Evolutionary conservation across 2,329 filamentous ascomycete genomes (phyloP).

Genomic region (Aspergillus pseudoterreus): DNA sequence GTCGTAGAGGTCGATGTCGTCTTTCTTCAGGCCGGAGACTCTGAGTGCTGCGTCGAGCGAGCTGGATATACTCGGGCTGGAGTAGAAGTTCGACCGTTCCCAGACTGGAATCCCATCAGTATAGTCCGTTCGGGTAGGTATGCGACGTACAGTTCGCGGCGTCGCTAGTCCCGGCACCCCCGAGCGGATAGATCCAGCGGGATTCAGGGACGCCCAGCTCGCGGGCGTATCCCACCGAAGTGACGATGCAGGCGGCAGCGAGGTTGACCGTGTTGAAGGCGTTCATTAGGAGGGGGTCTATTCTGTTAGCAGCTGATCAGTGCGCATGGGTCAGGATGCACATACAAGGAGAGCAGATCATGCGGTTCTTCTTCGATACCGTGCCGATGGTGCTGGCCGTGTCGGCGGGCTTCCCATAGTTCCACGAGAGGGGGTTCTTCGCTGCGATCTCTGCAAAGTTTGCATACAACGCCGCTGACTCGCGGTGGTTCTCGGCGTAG

Average conservation of each 20-base stretch:
- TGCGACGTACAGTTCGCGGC: constrained; percentile 48
- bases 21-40: constrained; percentile 44
- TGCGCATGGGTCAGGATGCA: constrained; percentile 22
- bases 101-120: constrained; percentile 47
- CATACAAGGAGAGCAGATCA: constrained; percentile 63
- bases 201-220: constrained; percentile 52
- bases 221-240: constrained; percentile 53
- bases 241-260: constrained; percentile 58
- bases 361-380: constrained; percentile 56
- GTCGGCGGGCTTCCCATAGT: constrained; percentile 45
- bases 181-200: constrained; percentile 62
- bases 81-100: constrained; percentile 57
- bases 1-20: constrained; percentile 59
- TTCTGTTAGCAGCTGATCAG: neutral
- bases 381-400: constrained; percentile 52
- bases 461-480: constrained; percentile 59
- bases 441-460: constrained; percentile 58
- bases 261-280: constrained; percentile 68
- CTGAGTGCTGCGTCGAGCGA: constrained; percentile 55
- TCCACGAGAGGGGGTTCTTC: constrained; percentile 56
- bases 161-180: constrained; percentile 61
- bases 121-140: no score
- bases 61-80: constrained; percentile 55
- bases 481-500: constrained; percentile 52
- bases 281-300: constrained; percentile 67